Conservation (phyloP, 1,284 basidiomycete genomes). For the Malassezia sympodialis region DNA sequence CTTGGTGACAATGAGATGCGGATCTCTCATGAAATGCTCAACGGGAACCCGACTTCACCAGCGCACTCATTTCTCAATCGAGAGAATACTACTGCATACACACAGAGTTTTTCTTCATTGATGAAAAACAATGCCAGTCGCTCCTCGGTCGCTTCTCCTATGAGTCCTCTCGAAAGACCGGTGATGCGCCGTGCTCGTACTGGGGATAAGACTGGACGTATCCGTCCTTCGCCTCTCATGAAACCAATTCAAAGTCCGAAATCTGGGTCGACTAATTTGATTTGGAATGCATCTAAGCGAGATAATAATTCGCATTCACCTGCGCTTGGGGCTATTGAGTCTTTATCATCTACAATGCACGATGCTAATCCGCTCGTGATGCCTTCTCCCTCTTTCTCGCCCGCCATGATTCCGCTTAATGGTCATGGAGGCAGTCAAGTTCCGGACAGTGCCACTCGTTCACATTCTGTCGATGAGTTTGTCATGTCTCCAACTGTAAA, state of each 20-base stretch:
- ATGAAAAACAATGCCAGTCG: constrained; percentile 23
- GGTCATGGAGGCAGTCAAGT: not conserved
- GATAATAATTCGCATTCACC: constrained; percentile 2
- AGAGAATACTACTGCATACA: constrained; percentile 19
- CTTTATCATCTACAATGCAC: constrained; percentile 14
- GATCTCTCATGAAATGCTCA: not conserved
- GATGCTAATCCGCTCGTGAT: constrained; percentile 11
- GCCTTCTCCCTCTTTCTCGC: constrained; percentile 11
- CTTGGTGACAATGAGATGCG: not conserved
- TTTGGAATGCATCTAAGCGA: constrained; percentile 3
- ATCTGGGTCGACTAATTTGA: not conserved
- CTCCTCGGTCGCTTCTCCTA: not conserved
- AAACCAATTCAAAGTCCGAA: constrained; percentile 32
- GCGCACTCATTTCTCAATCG: not conserved
- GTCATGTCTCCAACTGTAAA: not conserved
- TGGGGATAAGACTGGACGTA: not conserved
- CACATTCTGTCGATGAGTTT: not conserved
- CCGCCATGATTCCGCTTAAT: not conserved
- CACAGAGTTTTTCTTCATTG: constrained; percentile 4
- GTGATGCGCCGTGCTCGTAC: not conserved
- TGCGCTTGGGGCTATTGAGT: constrained; percentile 15
- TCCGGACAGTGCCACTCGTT: not conserved
- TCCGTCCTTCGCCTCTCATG: constrained; percentile 41
- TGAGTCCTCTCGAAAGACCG: not conserved
- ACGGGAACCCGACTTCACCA: not conserved